phyloP scores from a whole-genome alignment of 495 filamentous ascomycete genomes.

The Aspergillus carlsbadensis region DNA sequence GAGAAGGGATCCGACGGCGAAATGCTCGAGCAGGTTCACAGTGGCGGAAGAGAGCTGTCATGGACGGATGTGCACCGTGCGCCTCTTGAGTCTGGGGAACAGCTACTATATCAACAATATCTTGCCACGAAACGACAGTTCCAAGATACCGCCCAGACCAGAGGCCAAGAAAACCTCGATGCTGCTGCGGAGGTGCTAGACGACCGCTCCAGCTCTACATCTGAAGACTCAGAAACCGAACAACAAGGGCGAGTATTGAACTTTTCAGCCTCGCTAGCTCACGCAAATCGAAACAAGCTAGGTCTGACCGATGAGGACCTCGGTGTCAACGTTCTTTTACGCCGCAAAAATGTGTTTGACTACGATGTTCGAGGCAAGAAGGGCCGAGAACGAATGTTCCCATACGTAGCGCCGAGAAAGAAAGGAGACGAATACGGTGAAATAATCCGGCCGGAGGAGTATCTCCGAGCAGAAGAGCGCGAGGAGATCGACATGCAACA shows the following conservation, averaged over 20 bases:
- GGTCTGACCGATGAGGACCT: conserved; percentile 81
- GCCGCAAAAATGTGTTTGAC: conserved; percentile 82
- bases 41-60: conserved; percentile 59
- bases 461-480: conserved; percentile 86
- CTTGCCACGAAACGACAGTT: conserved; percentile 79
- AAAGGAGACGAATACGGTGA: conserved; percentile 91
- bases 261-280: conserved; percentile 74
- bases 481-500: conserved; percentile 71
- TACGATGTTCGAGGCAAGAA: conserved; percentile 92
- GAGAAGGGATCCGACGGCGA: conserved; percentile 58
- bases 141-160: conserved; percentile 68
- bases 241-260: conserved; percentile 92
- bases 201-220: conserved; percentile 78
- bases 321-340: conserved; percentile 87
- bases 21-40: conserved; percentile 62
- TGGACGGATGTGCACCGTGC: conserved; percentile 59
- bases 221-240: conserved; percentile 85
- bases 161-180: conserved; percentile 64
- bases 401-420: conserved; percentile 74
- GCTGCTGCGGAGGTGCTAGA: conserved; percentile 75
- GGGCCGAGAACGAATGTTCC: conserved; percentile 90
- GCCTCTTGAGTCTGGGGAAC: conserved; percentile 69
- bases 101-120: conserved; percentile 83
- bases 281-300: conserved; percentile 77
- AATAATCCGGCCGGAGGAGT: conserved; percentile 88